Evolutionary conservation across 768 basidiomycete genomes (phyloP), one percentile per base, ranked within the genome.

Genomic region (Trametes cinnabarina): DNA sequence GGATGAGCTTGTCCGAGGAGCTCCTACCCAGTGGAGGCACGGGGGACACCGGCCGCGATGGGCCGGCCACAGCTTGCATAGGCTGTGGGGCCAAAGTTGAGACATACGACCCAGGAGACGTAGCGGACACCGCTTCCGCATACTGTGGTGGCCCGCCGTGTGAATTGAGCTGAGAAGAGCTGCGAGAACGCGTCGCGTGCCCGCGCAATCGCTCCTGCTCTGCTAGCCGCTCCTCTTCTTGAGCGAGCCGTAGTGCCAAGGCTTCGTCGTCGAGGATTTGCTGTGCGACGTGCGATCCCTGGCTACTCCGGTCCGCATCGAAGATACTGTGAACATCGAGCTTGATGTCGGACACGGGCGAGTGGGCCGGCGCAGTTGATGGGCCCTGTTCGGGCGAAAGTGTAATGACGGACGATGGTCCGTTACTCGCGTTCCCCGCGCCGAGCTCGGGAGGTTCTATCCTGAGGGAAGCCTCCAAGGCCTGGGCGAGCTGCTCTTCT

Each of bases 401-500:
- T 10, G 58, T 23, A 47, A 58, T 23, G 62, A 55, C 35, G 17
- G 47, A 39, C n/a, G 49, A 50, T 49, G 42, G 30, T 4, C 58
- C 41, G 37, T 60, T 53, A 43, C 39, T n/a, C n/a, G n/a, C n/a
- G n/a, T n/a, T 34, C 7, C 42, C 55, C 19, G 60, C 28, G 17
- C 25, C 46, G 37, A 20, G 32, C 15, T n/a, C 40, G 15, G 47
- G 34, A 8, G 51, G 26, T 7, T 32, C 35, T 22, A 60, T 37
- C 15, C 32, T 48, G 64, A 77, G 60, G 1, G 86, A 87, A 57
- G 79, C 79, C 62, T 82, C 78, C 56, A 92, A 63, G 0, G 88
- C 90, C 60, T 76, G 77, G 20, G 81, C 82, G 14, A 91, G 73
- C 41, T 90, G 85, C 28, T 84, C 83, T 56, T 89, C 86, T 66